A percentile compares a stretch with the other conserved stretches of the same genome.
These are phyloP conservation scores for Tolypocladium nubicola DNA, from an alignment of 2,329 filamentous ascomycete species.

Conservation along the genomic window DNA sequence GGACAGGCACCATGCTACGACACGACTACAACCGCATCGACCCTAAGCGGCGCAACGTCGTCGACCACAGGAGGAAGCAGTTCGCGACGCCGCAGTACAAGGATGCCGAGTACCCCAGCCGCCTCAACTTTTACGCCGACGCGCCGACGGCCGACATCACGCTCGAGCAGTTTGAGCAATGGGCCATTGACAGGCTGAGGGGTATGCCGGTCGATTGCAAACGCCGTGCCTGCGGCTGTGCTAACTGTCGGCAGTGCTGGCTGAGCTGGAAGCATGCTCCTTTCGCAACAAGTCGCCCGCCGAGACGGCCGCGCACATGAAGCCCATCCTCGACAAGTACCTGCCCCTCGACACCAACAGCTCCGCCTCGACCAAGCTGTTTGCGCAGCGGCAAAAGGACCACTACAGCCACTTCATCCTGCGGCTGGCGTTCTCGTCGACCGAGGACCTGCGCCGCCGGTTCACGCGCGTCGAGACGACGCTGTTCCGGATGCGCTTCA, in stretches of 20 bases:
- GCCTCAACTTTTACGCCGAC: constrained; percentile 83
- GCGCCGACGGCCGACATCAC: constrained; percentile 91
- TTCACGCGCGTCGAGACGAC: constrained; percentile 82
- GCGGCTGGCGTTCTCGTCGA: constrained; percentile 81
- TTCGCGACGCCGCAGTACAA: constrained; percentile 71
- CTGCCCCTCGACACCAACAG: constrained; percentile 70
- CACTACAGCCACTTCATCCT: constrained; percentile 98
- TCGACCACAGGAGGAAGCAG: constrained; percentile 78
- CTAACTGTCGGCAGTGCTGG: constrained; percentile 48
- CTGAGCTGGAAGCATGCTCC: constrained; percentile 85
- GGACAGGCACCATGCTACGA: constrained; percentile 31
- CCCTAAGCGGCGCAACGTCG: constrained; percentile 63
- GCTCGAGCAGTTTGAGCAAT: constrained; percentile 95
- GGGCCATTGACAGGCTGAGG: constrained; percentile 87
- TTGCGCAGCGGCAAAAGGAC: constrained; percentile 77
- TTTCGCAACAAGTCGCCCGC: constrained; percentile 82
- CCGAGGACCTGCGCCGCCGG: constrained; percentile 78
- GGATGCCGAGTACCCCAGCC: constrained; percentile 68
- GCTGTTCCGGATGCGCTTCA: constrained; percentile 76
- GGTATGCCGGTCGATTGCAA: constrained; percentile 33
- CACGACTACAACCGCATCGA: constrained; percentile 44
- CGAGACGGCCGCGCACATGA: constrained; percentile 78
- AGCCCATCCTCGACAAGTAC: constrained; percentile 76
- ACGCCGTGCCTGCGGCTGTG: neutral
- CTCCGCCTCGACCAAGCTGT: constrained; percentile 47